Percentiles rank a stretch among this genome's conserved stretches.
Evolutionary conservation across 306 rosid genomes (phyloP).

Genomic region (Prunus mongolica): DNA sequence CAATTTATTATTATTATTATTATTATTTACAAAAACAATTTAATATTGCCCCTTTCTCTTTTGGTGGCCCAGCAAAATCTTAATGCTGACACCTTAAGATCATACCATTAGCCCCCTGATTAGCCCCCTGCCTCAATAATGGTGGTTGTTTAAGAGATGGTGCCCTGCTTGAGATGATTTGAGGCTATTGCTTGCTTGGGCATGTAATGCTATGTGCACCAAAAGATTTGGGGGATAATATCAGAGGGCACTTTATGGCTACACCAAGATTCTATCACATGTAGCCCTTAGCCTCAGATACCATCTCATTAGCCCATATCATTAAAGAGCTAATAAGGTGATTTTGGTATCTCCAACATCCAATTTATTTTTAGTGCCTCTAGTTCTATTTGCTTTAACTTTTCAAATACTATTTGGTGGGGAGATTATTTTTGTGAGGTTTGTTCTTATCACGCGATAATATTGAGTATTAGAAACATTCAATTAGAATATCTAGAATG

Average conservation of each 20-base stretch:
- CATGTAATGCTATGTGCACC: background rate
- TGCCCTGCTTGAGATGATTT: background rate
- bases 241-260: background rate
- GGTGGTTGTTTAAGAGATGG: background rate
- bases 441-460: too few species aligned
- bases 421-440: too few species aligned
- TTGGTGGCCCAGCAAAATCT: constrained; percentile 8
- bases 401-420: too few species aligned
- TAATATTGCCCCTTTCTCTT: background rate
- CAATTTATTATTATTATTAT: background rate
- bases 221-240: constrained; percentile 19
- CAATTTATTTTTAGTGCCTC: too few species aligned
- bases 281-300: background rate
- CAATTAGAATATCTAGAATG: too few species aligned
- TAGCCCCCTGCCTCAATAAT: background rate
- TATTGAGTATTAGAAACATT: too few species aligned
- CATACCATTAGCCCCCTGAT: background rate
- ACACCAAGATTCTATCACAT: constrained; percentile 3
- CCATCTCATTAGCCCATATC: constrained; percentile 16
- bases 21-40: too few species aligned
- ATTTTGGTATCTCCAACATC: background rate
- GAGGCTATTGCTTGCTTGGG: background rate
- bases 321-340: background rate
- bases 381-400: too few species aligned
- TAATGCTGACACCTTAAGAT: constrained; percentile 5